These are phyloP conservation scores for Alternaria triticina DNA, from an alignment of 2,329 filamentous ascomycete species.

Conservation along the genomic window DNA sequence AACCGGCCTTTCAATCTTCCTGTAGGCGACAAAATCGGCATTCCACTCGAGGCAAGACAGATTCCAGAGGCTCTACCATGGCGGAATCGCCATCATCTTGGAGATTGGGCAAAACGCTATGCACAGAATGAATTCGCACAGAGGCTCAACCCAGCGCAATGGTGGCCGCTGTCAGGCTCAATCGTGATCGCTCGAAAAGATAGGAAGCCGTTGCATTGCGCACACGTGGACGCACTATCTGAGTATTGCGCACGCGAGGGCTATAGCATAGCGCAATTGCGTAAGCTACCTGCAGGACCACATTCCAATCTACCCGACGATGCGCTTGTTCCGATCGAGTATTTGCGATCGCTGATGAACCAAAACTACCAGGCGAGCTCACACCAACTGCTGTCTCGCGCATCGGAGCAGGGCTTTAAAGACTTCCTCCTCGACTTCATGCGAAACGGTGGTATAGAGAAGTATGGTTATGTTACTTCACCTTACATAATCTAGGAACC, in stretches of 20 bases:
- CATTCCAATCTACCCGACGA: neutral
- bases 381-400: neutral
- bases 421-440: neutral
- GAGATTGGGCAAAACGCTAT: no score
- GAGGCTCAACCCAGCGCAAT: neutral
- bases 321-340: no score
- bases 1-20: no score
- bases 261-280: neutral
- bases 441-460: neutral
- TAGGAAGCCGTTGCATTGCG: neutral
- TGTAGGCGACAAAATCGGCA: neutral
- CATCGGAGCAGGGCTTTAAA: neutral
- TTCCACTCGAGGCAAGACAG: neutral
- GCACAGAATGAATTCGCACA: no score
- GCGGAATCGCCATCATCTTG: neutral
- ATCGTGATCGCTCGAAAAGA: neutral
- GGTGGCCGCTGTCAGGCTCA: neutral
- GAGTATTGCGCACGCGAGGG: neutral
- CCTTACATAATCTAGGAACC: neutral
- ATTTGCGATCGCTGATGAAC: no score
- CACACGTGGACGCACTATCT: neutral
- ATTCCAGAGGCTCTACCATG: neutral
- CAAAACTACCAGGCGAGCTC: neutral
- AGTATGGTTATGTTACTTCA: neutral
- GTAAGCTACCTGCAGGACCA: neutral